Conservation (phyloP, 2,329 filamentous ascomycete genomes). For the Beauveria sp. region DNA sequence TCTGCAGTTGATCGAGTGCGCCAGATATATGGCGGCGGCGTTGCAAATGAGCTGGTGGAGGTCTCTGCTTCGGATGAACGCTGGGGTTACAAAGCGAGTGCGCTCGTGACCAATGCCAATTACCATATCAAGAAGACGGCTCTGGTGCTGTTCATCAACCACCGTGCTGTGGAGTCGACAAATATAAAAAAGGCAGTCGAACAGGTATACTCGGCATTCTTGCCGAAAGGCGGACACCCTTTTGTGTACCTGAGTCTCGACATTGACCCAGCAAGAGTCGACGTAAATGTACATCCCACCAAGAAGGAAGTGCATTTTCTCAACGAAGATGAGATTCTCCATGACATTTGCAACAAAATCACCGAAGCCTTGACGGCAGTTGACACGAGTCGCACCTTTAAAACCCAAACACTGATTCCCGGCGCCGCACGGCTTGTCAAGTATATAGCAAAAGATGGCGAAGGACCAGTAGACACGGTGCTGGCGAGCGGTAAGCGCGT, state of each 20-base stretch:
- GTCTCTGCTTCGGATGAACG: slow-evolving; percentile 65
- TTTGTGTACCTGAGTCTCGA: slow-evolving; percentile 90
- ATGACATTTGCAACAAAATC: slow-evolving; percentile 74
- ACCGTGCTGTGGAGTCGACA: slow-evolving; percentile 84
- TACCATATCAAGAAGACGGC: slow-evolving; percentile 87
- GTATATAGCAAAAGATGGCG: slow-evolving; percentile 20
- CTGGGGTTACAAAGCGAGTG: slow-evolving; percentile 77
- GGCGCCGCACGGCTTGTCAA: slow-evolving; percentile 44
- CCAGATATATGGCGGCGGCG: slow-evolving; percentile 74
- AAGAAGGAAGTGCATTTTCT: slow-evolving; percentile 96
- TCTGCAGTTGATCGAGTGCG: slow-evolving; percentile 76
- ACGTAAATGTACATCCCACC: slow-evolving; percentile 96
- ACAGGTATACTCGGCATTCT: slow-evolving; percentile 76
- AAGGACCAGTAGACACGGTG: slow-evolving; percentile 24
- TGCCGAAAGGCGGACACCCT: slow-evolving; percentile 90
- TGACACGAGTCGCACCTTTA: slow-evolving; percentile 88
- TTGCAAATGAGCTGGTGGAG: slow-evolving; percentile 82
- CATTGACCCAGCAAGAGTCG: slow-evolving; percentile 84
- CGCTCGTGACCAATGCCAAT: slow-evolving; percentile 86
- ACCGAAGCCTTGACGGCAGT: slow-evolving; percentile 73
- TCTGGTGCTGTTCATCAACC: slow-evolving; percentile 90
- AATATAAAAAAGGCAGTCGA: slow-evolving; percentile 85
- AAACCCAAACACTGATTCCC: slow-evolving; percentile 84
- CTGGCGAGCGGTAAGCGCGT: slow-evolving; percentile 29
- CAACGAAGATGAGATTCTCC: slow-evolving; percentile 93